phyloP scores from a whole-genome alignment of 352 stramenopile genomes.

The Phytophthora foliorum region DNA sequence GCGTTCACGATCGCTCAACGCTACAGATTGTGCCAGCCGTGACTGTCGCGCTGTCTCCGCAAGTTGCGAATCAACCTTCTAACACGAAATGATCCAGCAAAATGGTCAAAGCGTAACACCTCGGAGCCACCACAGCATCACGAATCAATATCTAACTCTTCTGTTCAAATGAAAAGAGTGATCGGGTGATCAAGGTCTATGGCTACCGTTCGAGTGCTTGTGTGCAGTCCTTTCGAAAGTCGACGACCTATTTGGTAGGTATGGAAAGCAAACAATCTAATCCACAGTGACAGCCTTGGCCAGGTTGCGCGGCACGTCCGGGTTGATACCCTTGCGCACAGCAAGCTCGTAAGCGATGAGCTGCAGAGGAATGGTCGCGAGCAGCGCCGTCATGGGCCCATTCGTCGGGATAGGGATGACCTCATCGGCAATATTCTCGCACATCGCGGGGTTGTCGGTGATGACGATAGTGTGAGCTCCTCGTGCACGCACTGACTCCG shows the following conservation, averaged over 20 bases:
- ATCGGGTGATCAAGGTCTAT: constrained; percentile 16
- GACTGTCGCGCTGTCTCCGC: constrained; percentile 7
- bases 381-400: constrained; percentile 96
- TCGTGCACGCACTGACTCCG: constrained; percentile 97
- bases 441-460: constrained; percentile 96
- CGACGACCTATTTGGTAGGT: constrained; percentile 14
- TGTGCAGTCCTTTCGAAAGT: constrained; percentile 23
- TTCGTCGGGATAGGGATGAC: constrained; percentile 98
- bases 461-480: constrained; percentile 98
- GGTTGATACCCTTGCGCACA: constrained; percentile 97
- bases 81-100: background rate
- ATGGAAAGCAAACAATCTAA: constrained; percentile 64
- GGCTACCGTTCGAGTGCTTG: constrained; percentile 18
- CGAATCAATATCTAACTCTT: background rate
- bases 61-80: background rate
- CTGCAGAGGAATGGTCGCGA: constrained; percentile 97
- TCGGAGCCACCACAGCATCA: background rate
- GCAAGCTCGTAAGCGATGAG: constrained; percentile 99
- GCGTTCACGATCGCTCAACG: constrained; percentile 51
- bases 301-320: constrained; percentile 98
- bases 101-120: background rate
- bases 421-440: constrained; percentile 93
- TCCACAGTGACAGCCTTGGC: constrained; percentile 99
- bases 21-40: constrained; percentile 51
- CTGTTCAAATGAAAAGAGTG: constrained; percentile 11